A percentile compares a stretch with the other conserved stretches of the same genome.
Evolutionary conservation across 1,139 yeast genomes (phyloP).

Genomic region (Hemisphaericaspora subhashii): DNA sequence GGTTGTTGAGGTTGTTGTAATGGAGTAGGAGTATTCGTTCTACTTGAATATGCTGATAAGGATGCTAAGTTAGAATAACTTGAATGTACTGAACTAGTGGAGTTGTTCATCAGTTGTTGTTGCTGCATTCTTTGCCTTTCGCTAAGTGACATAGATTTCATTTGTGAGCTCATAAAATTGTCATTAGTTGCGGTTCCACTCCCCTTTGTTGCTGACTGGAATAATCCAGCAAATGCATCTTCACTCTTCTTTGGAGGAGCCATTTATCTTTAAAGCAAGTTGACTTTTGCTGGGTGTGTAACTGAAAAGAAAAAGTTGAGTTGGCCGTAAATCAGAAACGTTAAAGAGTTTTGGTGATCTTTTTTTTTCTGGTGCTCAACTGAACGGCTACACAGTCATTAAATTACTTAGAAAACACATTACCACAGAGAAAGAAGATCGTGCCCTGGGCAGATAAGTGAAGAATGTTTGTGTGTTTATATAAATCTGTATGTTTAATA

Average conservation of each 20-base stretch:
- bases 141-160: constrained; percentile 19
- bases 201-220: constrained; percentile 32
- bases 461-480: too few relatives aligned
- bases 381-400: too few relatives aligned
- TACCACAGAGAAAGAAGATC: too few relatives aligned
- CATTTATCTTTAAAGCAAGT: constrained; percentile 5
- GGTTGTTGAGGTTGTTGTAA: background rate
- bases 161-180: constrained; percentile 13
- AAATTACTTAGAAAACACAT: too few relatives aligned
- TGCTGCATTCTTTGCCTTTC: constrained; percentile 22
- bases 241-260: constrained; percentile 39
- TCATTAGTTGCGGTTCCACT: constrained; percentile 6
- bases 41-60: constrained; percentile 13
- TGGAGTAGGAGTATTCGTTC: constrained; percentile 8
- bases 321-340: too few relatives aligned
- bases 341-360: too few relatives aligned
- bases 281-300: too few relatives aligned
- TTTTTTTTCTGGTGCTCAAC: too few relatives aligned
- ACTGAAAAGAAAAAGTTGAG: too few relatives aligned
- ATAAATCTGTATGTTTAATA: too few relatives aligned
- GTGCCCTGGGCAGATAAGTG: too few relatives aligned
- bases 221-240: constrained; percentile 50
- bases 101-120: constrained; percentile 3
- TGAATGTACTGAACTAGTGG: constrained; percentile 9
- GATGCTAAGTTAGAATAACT: constrained; percentile 25